A percentile compares a stretch with the other conserved stretches of the same genome.
Conservation (phyloP, 176 grass and related monocot genomes). For the Eleusine coracana region DNA sequence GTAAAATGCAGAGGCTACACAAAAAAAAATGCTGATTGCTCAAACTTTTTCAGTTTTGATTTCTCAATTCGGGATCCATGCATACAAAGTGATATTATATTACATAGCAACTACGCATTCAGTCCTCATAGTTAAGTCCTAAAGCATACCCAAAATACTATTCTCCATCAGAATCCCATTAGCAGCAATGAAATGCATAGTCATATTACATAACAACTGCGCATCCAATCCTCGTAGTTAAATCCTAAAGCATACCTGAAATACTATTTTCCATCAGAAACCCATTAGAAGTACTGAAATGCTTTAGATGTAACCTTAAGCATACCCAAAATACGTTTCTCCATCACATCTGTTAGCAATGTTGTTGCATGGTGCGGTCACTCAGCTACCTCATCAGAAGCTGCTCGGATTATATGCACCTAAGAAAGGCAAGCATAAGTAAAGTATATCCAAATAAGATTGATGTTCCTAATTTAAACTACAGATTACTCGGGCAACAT, state of each 20-base stretch:
- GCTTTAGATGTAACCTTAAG: not conserved
- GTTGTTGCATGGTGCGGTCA: slow-evolving; percentile 22
- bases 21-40: slow-evolving; percentile 12
- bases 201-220: not conserved
- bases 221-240: slow-evolving; percentile 13
- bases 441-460: not conserved
- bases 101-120: not conserved
- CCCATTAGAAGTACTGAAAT: not conserved
- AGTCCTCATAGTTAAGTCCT: slow-evolving; percentile 21
- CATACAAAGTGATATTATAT: not conserved
- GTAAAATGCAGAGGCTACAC: not conserved
- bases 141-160: slow-evolving; percentile 1
- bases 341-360: slow-evolving; percentile 20
- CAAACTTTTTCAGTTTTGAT: not conserved
- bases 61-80: not conserved
- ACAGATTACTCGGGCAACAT: not conserved
- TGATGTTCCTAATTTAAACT: not conserved
- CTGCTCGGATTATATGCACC: slow-evolving; percentile 74
- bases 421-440: slow-evolving; percentile 30
- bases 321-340: slow-evolving; percentile 8
- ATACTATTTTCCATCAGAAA: not conserved
- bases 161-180: not conserved
- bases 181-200: not conserved
- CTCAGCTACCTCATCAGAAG: slow-evolving; percentile 44
- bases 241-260: not conserved